Base-by-base conservation (phyloP, 2,329 filamentous ascomycete genomes). In the Ophiosphaerella korrae region DNA sequence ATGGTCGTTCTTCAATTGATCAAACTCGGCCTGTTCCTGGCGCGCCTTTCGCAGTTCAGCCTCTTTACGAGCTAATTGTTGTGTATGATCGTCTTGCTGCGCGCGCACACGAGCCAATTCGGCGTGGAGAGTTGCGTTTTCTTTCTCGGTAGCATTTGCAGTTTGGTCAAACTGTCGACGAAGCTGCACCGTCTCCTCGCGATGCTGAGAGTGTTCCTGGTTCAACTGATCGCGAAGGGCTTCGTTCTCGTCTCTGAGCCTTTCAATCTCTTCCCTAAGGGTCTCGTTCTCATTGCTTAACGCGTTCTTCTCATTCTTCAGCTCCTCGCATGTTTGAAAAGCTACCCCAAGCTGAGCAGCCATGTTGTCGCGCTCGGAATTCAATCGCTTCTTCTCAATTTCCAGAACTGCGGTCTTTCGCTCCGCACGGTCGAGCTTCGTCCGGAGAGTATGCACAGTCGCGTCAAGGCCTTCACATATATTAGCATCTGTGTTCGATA, bases 1-100 rank as follows among this genome's bases (percentile, higher is more conserved):
- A 67, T 93, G 88, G 62, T 93, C 88, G 48, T 82, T 84, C 56
- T 82, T 81, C 64, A 94, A 87, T 21, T 89, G 85, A 5, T 67
- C 64, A 46, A 64, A 71, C 45, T 75, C 73, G 11, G 63, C 68
- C 45, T 72, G 68, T 45, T 73, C 70, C 45, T 69, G 66, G 40
- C 66, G 67, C 16, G 71, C 70, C 41, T 67, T 72, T 3, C 67
- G 66, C 31, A 74, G 59, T 47, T 74, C 69, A 8, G 54, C 51
- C 16, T 74, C 71, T 45, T 68, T 70, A 7, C 67, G 63, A 23
- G 64, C 60, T 11, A 71, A 55, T 23, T 70, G 63, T 47, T 73
- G 71, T 12, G 70, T 72, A 37, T 74, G 57, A 29, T 74, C 70
- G 26, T 74, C 72, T 23, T 73, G 59, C 31, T 72, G 66, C 7